Evolutionary conservation across 331 rosid genomes (phyloP), one percentile per base, ranked within the genome.

Genomic region (Rhamnella rubrinervis): DNA sequence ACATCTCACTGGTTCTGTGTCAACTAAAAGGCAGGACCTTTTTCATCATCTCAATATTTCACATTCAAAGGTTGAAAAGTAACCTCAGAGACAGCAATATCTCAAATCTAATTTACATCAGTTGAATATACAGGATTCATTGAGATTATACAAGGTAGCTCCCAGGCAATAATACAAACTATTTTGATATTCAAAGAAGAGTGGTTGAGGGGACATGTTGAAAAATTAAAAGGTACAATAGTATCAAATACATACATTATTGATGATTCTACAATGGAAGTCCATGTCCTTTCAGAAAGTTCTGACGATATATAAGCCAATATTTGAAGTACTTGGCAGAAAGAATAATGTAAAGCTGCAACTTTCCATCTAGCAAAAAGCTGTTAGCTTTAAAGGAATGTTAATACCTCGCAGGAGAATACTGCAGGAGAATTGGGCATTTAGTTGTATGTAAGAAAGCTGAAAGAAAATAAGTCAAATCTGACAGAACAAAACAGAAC

Each of bases 391-490:
- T 28, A 1, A 68, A 21, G 40, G 25, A 14, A 38, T 37, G 58
- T 51, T 15, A 51, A 51, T 15, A 38, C 53, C 39, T 55, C 46
- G 31, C 63, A 8, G 18, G 61, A 70, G 20, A 70, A 25, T 61
- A 40, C 38, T 35, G 46, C 40, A 60, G 67, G 63, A 63, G 41
- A 50, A 47, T 71, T 59, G 51, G 49, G 52, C 44, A 51, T 28
- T 20, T 65, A 19, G 37, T 17, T 13, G 2, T 2, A 23, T 46
- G 59, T 55, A 37, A 65, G 18, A 15, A 47, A 41, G 60, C 57
- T 52, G 40, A n/a, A 55, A n/a, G 55, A 61, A 47, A 68, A 53
- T 51, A 57, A 71, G 60, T 17, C 16, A 66, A 66, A 77, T 52
- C 63, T 15, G 55, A 61, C 38, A 59, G 11, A 63, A 21, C 6